These are phyloP conservation scores for Scortechinia acanthostroma DNA, from an alignment of 2,329 filamentous ascomycete species.

Conservation along the genomic window DNA sequence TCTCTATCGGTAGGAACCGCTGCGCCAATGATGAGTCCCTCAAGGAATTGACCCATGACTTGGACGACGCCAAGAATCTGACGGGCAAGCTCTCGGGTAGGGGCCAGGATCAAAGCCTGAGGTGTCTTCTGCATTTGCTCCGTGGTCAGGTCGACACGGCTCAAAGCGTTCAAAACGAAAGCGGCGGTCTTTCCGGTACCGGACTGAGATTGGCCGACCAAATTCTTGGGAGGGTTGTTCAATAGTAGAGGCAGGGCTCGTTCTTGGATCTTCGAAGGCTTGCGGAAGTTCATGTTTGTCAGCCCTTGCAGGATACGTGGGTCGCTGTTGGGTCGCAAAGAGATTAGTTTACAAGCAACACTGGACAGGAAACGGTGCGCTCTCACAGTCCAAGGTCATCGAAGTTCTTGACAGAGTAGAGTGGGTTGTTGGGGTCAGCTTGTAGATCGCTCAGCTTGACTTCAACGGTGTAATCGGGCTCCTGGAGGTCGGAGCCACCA, in stretches of 20 bases:
- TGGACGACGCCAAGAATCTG: conserved; percentile 65
- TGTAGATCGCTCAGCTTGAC: conserved; percentile 69
- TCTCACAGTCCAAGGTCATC: conserved; percentile 62
- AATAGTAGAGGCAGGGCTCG: conserved; percentile 65
- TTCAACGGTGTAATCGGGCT: conserved; percentile 61
- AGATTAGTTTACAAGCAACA: not conserved
- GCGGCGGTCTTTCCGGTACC: conserved; percentile 73
- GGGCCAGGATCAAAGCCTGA: conserved; percentile 64
- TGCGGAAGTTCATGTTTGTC: conserved; percentile 60
- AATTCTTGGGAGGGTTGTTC: conserved; percentile 55
- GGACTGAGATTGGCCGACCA: conserved; percentile 72
- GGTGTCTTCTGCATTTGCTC: conserved; percentile 35
- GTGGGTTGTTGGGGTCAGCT: conserved; percentile 62
- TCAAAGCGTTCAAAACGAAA: conserved; percentile 68
- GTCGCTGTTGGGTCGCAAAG: conserved; percentile 26
- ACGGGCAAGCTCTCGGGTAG: conserved; percentile 65
- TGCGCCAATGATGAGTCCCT: conserved; percentile 50
- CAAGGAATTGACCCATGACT: conserved; percentile 60
- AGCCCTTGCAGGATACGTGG: conserved; percentile 53
- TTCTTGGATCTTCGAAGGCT: conserved; percentile 73
- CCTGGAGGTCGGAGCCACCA: conserved; percentile 29
- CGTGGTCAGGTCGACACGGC: conserved; percentile 47
- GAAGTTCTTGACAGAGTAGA: conserved; percentile 63
- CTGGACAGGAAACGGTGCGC: not conserved
- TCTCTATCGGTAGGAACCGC: conserved; percentile 55